Evolutionary conservation across 2,329 filamentous ascomycete genomes (phyloP).

Genomic region (Acrodontium crateriforme): DNA sequence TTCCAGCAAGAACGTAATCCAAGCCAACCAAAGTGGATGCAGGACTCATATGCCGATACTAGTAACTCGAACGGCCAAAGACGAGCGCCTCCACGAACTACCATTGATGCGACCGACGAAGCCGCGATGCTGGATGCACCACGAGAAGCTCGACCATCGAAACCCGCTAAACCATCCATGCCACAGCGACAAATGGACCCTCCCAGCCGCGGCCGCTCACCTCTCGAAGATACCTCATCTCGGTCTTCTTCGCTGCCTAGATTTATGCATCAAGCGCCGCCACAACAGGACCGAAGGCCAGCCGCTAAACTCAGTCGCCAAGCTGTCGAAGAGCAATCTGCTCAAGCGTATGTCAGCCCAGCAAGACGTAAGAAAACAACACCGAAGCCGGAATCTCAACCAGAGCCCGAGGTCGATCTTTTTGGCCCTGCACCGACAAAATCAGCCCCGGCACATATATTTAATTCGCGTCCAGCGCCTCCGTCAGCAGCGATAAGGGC

Average conservation of each 20-base stretch:
- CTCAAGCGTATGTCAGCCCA: slow-evolving; percentile 77
- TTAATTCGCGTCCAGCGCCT: background rate
- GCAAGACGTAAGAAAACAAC: slow-evolving; percentile 61
- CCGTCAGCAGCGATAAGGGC: too few relatives aligned
- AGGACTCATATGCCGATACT: slow-evolving; percentile 39
- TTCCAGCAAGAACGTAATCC: slow-evolving; percentile 60
- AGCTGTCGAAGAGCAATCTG: slow-evolving; percentile 62
- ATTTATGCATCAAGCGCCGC: slow-evolving; percentile 23
- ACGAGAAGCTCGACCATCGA: slow-evolving; percentile 42
- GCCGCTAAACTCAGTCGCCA: slow-evolving; percentile 54
- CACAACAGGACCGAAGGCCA: slow-evolving; percentile 28
- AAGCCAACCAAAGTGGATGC: slow-evolving; percentile 91
- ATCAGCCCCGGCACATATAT: background rate
- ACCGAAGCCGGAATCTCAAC: slow-evolving; percentile 21
- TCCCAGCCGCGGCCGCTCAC: slow-evolving; percentile 11
- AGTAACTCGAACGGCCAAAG: slow-evolving; percentile 14
- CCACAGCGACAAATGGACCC: slow-evolving; percentile 10
- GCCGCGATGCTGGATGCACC: slow-evolving; percentile 62
- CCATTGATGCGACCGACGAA: slow-evolving; percentile 33
- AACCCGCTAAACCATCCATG: slow-evolving; percentile 18
- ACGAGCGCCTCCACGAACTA: slow-evolving; percentile 13
- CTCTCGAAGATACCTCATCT: slow-evolving; percentile 21
- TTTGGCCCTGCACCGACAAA: slow-evolving; percentile 15
- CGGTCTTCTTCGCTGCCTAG: slow-evolving; percentile 27
- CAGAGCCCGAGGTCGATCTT: slow-evolving; percentile 21